Evolutionary conservation across 805 yeast species (phyloP).

Genomic region (Kodamaea leandrae): DNA sequence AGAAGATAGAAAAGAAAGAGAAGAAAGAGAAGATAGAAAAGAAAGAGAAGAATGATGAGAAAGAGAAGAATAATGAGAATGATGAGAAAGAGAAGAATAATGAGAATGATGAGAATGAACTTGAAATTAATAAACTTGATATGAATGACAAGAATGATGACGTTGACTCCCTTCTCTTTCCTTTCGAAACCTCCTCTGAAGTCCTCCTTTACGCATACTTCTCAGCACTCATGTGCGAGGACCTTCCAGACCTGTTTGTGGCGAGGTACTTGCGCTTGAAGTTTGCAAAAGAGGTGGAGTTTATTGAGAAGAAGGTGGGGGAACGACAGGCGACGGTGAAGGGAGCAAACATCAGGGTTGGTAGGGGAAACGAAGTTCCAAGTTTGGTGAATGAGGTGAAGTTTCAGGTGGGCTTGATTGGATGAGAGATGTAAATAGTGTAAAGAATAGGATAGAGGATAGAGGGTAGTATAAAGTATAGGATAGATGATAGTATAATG

Average conservation of each 20-base stretch:
- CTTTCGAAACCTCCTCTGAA: not conserved
- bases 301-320: slow-evolving; percentile 12
- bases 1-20: not conserved
- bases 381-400: slow-evolving; percentile 35
- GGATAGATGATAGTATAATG: too few species aligned
- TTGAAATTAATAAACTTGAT: too few species aligned
- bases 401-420: slow-evolving; percentile 11
- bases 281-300: slow-evolving; percentile 26
- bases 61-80: not conserved
- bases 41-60: not conserved
- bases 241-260: slow-evolving; percentile 44
- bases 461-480: not conserved
- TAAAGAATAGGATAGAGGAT: too few species aligned
- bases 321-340: slow-evolving; percentile 12
- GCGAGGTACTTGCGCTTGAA: slow-evolving; percentile 29
- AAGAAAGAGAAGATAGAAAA: not conserved
- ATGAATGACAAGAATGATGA: too few species aligned
- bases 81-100: too few species aligned
- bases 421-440: too few species aligned
- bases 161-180: not conserved
- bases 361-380: slow-evolving; percentile 31
- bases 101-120: too few species aligned
- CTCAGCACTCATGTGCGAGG: slow-evolving; percentile 25
- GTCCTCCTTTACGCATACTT: slow-evolving; percentile 41
- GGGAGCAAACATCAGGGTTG: slow-evolving; percentile 18